A percentile compares a stretch with the other conserved stretches of the same genome.
Conservation (phyloP, 2,329 filamentous ascomycete genomes). For the Cyphellophora europaea region DNA sequence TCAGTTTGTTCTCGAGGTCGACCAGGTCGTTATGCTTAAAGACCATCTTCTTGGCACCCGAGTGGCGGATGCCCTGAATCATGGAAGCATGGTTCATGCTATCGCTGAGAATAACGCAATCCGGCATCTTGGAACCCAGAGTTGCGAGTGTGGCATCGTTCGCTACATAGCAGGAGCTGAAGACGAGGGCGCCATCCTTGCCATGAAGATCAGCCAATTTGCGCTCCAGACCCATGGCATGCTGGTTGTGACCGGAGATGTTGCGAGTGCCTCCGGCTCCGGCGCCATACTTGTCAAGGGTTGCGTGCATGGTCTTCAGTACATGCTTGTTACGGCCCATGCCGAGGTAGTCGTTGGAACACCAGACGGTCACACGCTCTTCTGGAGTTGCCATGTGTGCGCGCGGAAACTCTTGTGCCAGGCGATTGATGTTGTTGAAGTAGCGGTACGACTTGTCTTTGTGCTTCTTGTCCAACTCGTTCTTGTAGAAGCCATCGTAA, state of each 20-base stretch:
- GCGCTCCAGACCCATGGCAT: constrained; percentile 75
- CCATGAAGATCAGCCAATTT: constrained; percentile 81
- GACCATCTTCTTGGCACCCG: constrained; percentile 91
- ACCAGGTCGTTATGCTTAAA: constrained; percentile 98
- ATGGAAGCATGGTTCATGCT: constrained; percentile 97
- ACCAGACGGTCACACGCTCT: constrained; percentile 93
- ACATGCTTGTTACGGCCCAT: constrained; percentile 91
- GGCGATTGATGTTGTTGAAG: constrained; percentile 99
- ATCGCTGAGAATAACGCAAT: constrained; percentile 96
- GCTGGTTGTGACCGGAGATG: constrained; percentile 95
- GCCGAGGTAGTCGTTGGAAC: constrained; percentile 96
- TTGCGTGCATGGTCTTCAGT: constrained; percentile 85
- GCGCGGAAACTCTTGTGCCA: constrained; percentile 90
- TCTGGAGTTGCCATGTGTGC: constrained; percentile 80
- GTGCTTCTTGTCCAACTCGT: constrained; percentile 94
- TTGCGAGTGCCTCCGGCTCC: constrained; percentile 94
- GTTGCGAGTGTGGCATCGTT: constrained; percentile 96
- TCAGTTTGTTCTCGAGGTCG: constrained; percentile 86
- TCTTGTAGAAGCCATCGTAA: constrained; percentile 81
- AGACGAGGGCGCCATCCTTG: constrained; percentile 86
- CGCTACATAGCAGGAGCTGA: constrained; percentile 95
- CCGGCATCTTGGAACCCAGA: constrained; percentile 89
- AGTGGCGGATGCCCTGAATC: constrained; percentile 98
- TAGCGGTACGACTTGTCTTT: constrained; percentile 99
- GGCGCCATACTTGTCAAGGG: constrained; percentile 86